These are phyloP conservation scores for Trichophyton verrucosum DNA, from an alignment of 2,329 filamentous ascomycete genomes.

Conservation along the genomic window DNA sequence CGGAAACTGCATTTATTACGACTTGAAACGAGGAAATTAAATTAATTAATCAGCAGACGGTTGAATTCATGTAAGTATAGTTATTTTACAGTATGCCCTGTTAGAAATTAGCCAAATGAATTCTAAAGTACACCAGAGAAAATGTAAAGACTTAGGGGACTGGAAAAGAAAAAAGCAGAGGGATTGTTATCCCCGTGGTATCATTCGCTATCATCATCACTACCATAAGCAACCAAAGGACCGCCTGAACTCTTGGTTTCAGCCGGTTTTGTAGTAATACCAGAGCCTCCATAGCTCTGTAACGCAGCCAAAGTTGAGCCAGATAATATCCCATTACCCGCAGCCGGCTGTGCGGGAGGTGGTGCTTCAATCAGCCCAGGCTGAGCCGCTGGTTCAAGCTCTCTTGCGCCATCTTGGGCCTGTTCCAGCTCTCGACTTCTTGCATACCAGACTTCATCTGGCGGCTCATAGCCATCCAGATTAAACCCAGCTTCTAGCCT, in stretches of 20 bases:
- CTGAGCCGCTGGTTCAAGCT: conserved; percentile 41
- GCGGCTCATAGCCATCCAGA: conserved; percentile 80
- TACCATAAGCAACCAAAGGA: conserved; percentile 77
- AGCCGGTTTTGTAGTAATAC: conserved; percentile 30
- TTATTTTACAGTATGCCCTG: background rate
- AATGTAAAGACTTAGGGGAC: too few species aligned
- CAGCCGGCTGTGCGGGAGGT: conserved; percentile 22
- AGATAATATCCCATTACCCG: conserved; percentile 59
- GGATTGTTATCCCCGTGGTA: conserved; percentile 5
- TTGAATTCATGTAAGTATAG: conserved; percentile 7
- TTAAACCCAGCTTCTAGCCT: conserved; percentile 85
- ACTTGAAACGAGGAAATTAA: conserved; percentile 41
- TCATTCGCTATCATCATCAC: conserved; percentile 66
- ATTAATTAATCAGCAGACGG: conserved; percentile 15
- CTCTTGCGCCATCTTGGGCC: conserved; percentile 42
- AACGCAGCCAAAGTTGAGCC: conserved; percentile 70
- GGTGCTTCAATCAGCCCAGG: conserved; percentile 35
- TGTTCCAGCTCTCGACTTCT: conserved; percentile 58
- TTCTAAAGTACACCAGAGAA: background rate
- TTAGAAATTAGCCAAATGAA: background rate
- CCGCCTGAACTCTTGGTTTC: conserved; percentile 40
- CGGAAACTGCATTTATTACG: conserved; percentile 73
- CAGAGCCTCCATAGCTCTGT: conserved; percentile 40
- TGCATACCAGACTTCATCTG: conserved; percentile 87
- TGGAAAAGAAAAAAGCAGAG: conserved; percentile 1